Evolutionary conservation across 208 protist species (phyloP).

Genomic region (Wallacemonas collosoma): DNA sequence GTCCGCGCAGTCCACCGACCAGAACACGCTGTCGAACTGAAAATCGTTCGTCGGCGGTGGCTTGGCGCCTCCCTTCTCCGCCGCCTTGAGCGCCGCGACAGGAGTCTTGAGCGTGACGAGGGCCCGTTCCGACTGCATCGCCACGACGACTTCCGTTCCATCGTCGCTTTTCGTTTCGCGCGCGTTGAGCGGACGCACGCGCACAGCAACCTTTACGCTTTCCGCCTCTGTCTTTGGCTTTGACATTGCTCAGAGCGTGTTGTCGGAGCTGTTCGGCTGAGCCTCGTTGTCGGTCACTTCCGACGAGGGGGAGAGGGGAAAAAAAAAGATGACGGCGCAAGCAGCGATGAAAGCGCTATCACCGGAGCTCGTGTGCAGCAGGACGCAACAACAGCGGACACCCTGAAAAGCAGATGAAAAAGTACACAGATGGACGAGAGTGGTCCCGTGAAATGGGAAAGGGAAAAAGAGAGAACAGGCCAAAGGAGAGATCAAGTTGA

Average conservation of each 20-base stretch:
- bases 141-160: slow-evolving; percentile 17
- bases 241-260: not conserved
- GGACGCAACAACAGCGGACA: too few species aligned
- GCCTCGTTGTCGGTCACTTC: too few species aligned
- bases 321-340: not conserved
- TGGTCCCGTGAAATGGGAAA: too few species aligned
- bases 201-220: slow-evolving; percentile 55
- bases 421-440: too few species aligned
- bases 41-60: slow-evolving; percentile 29
- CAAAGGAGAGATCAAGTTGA: too few species aligned
- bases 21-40: slow-evolving; percentile 74
- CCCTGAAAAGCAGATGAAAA: too few species aligned
- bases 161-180: slow-evolving; percentile 34
- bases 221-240: slow-evolving; percentile 24
- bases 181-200: slow-evolving; percentile 56
- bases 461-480: too few species aligned
- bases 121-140: slow-evolving; percentile 15
- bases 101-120: slow-evolving; percentile 26
- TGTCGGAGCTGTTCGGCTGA: too few species aligned
- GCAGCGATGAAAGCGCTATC: too few species aligned
- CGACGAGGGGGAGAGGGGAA: not conserved
- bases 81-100: not conserved
- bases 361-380: too few species aligned
- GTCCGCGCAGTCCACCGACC: slow-evolving; percentile 35
- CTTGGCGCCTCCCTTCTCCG: not conserved